These are phyloP conservation scores for Backusella parvicylindrica DNA, from an alignment of 192 early-diverging fungal species.

Conservation along the genomic window DNA sequence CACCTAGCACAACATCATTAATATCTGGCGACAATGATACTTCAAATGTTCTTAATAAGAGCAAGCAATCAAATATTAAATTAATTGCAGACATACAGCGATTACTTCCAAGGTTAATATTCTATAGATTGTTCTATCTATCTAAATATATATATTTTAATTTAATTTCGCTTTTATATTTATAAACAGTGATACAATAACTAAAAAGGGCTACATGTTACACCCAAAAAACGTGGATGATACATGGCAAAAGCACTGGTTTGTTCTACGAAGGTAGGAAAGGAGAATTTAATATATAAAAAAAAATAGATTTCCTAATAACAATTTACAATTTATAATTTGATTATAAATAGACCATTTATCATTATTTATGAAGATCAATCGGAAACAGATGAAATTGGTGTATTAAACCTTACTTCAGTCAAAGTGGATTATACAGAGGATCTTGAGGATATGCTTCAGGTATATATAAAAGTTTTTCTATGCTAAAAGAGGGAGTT, in stretches of 20 bases:
- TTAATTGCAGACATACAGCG: conserved; percentile 13
- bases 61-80: conserved; percentile 5
- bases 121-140: not conserved
- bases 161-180: not conserved
- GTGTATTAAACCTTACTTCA: conserved; percentile 67
- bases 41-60: not conserved
- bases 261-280: conserved; percentile 62
- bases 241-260: conserved; percentile 72
- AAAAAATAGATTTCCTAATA: not conserved
- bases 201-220: conserved; percentile 49
- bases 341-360: conserved; percentile 55
- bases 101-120: conserved; percentile 5
- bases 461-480: conserved; percentile 33
- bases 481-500: not conserved
- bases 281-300: not conserved
- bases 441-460: conserved; percentile 54
- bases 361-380: conserved; percentile 70
- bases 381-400: conserved; percentile 59
- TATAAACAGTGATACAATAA: conserved; percentile 35
- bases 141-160: not conserved
- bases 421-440: conserved; percentile 58
- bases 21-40: conserved; percentile 1
- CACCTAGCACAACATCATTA: conserved; percentile 26
- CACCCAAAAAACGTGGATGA: conserved; percentile 53
- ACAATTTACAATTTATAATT: not conserved